Evolutionary conservation across 2,329 filamentous ascomycete genomes (phyloP), one percentile per base, ranked within the genome.

Genomic region (Hypoxylon sp.): DNA sequence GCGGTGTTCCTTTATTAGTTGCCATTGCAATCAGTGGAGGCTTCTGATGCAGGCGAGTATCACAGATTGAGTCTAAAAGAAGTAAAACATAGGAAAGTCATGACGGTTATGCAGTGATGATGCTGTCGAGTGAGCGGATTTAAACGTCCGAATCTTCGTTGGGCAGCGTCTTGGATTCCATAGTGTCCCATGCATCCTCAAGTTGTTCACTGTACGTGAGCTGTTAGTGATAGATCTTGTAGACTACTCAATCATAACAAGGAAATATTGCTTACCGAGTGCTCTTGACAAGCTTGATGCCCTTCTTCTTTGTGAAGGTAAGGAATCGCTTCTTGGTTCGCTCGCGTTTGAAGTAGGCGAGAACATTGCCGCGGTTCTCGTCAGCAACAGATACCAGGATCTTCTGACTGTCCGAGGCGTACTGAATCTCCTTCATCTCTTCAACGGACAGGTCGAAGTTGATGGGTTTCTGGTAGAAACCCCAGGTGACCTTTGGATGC

Each of bases 271-370:
- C 84, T 79, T 74, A 88, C 86, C 68, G 67, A 10, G 77, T 74
- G 1, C 76, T 77, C 71, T 82, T 82, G 1, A 79, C 73, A 51
- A 87, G 67, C 46, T 73, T 77, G 6, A 87, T 74, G 0, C 80
- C 80, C 75, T 81, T 83, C 68, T 79, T 80, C 64, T 79, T 78
- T 42, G 83, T 79, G 63, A 88, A 86, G 19, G 74, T 72, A 51
- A 88, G 74, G 68, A 89, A 87, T 2, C 87, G 80, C 62, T 80
- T 79, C 78, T 87, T 85, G 4, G 86, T 88, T 19, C 84, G 80
- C 70, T 83, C 80, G 5, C 86, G 76, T 75, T 86, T 86, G 71
- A 89, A 88, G 60, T 81, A 76, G 6, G 83, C 84, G 69, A 88
- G 78, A 2, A 88, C 74, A 47, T 85, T 80, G 2, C 85, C 84